Conservation (phyloP, 805 yeast genomes). For the Myxozyma geophila region DNA sequence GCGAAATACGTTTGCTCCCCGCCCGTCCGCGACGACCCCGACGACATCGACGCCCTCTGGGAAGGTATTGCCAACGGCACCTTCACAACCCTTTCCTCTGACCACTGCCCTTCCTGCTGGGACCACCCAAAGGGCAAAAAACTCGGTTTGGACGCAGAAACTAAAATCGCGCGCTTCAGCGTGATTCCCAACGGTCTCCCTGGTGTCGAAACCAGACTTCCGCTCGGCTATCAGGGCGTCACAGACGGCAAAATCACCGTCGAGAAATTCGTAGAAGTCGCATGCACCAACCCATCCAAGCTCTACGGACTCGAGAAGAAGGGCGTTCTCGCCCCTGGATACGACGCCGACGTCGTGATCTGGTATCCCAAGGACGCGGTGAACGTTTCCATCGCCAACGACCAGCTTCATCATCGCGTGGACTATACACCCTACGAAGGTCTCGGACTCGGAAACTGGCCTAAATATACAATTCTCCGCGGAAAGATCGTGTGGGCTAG, state of each 20-base stretch:
- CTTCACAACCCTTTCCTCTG: conserved; percentile 53
- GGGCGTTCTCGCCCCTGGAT: conserved; percentile 53
- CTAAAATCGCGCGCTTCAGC: conserved; percentile 50
- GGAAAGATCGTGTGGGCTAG: conserved; percentile 35
- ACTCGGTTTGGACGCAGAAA: conserved; percentile 44
- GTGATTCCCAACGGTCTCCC: conserved; percentile 56
- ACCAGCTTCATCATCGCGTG: conserved; percentile 36
- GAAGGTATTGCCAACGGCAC: conserved; percentile 53
- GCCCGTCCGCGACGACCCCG: conserved; percentile 50
- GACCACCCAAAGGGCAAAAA: conserved; percentile 52
- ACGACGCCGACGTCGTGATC: conserved; percentile 55
- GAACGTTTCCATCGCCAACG: conserved; percentile 45
- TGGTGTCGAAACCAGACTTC: conserved; percentile 55
- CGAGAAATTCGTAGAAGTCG: conserved; percentile 52
- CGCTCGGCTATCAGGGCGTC: conserved; percentile 53
- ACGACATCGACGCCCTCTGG: conserved; percentile 54
- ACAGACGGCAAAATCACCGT: conserved; percentile 49
- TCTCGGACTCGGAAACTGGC: conserved; percentile 52
- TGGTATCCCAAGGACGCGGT: conserved; percentile 52
- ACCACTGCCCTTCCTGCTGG: conserved; percentile 54
- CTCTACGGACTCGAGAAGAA: conserved; percentile 52
- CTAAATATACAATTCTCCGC: conserved; percentile 51
- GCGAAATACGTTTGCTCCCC: conserved; percentile 59
- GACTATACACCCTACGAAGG: conserved; percentile 46
- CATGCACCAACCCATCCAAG: conserved; percentile 54